Evolutionary conservation across 352 stramenopile species (phyloP).

Genomic region (Globisporangium takayamanum): DNA sequence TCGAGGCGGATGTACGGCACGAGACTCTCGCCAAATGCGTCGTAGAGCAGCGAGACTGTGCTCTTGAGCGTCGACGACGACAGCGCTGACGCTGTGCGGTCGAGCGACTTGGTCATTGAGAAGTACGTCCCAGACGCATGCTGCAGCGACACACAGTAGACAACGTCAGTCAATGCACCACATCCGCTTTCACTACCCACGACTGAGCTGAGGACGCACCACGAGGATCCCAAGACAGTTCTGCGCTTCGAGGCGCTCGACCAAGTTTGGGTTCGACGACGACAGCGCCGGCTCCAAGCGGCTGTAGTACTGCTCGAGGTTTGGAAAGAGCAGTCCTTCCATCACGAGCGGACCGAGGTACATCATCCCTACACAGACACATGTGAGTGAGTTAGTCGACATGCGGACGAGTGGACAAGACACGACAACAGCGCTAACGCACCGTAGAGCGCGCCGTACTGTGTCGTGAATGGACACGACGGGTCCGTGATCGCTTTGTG

Average conservation of each 20-base stretch:
- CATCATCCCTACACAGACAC: slow-evolving; percentile 50
- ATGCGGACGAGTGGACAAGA: not conserved
- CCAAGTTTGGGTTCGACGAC: slow-evolving; percentile 63
- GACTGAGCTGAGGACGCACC: slow-evolving; percentile 26
- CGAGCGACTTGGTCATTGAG: slow-evolving; percentile 43
- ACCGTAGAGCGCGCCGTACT: slow-evolving; percentile 91
- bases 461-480: slow-evolving; percentile 75
- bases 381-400: not conserved
- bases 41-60: slow-evolving; percentile 59
- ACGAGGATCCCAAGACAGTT: slow-evolving; percentile 85
- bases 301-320: slow-evolving; percentile 83
- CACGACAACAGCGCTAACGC: slow-evolving; percentile 3
- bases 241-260: slow-evolving; percentile 78
- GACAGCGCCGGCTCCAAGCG: slow-evolving; percentile 76
- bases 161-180: not conserved
- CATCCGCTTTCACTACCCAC: not conserved
- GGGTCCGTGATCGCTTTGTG: slow-evolving; percentile 82
- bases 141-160: slow-evolving; percentile 21
- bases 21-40: slow-evolving; percentile 74
- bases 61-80: slow-evolving; percentile 32
- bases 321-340: slow-evolving; percentile 89
- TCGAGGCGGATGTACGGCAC: slow-evolving; percentile 69
- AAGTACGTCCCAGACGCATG: slow-evolving; percentile 79
- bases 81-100: slow-evolving; percentile 22
- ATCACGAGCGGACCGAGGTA: slow-evolving; percentile 90